These are phyloP conservation scores for Myriosclerotinia curreyana DNA, from an alignment of 2,329 filamentous ascomycete species.

Conservation along the genomic window DNA sequence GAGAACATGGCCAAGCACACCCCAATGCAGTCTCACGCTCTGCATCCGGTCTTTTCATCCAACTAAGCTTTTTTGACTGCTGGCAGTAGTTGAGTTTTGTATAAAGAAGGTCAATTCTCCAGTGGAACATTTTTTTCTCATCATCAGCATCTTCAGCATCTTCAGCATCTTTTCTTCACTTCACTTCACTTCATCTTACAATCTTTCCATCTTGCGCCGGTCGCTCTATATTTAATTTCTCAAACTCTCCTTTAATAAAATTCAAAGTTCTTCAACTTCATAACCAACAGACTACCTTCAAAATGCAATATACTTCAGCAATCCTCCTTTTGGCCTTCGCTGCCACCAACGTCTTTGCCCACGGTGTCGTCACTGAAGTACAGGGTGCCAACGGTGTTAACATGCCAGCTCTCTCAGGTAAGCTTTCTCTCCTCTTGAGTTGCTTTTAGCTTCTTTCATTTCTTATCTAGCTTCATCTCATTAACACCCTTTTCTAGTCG, in stretches of 20 bases:
- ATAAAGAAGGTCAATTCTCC: constrained; percentile 30
- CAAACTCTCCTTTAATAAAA: constrained; percentile 22
- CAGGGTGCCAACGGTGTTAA: constrained; percentile 59
- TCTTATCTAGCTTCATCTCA: constrained; percentile 28
- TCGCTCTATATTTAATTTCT: constrained; percentile 23
- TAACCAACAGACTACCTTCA: constrained; percentile 35
- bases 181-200: constrained; percentile 26
- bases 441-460: neutral
- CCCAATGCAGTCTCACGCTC: constrained; percentile 25
- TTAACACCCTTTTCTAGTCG: constrained; percentile 43
- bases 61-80: constrained; percentile 29
- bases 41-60: constrained; percentile 31
- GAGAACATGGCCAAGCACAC: neutral
- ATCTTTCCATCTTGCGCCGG: constrained; percentile 35
- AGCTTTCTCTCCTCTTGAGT: constrained; percentile 23
- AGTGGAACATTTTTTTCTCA: constrained; percentile 27
- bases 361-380: constrained; percentile 56
- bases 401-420: constrained; percentile 59
- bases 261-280: constrained; percentile 8
- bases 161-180: constrained; percentile 21
- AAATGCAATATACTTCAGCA: constrained; percentile 49
- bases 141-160: constrained; percentile 33
- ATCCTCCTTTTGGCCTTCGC: constrained; percentile 47
- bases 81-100: constrained; percentile 25
- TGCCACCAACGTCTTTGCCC: constrained; percentile 49